Evolutionary conservation across 2,329 filamentous ascomycete species (phyloP).

Genomic region (Fusarium mexicanum): DNA sequence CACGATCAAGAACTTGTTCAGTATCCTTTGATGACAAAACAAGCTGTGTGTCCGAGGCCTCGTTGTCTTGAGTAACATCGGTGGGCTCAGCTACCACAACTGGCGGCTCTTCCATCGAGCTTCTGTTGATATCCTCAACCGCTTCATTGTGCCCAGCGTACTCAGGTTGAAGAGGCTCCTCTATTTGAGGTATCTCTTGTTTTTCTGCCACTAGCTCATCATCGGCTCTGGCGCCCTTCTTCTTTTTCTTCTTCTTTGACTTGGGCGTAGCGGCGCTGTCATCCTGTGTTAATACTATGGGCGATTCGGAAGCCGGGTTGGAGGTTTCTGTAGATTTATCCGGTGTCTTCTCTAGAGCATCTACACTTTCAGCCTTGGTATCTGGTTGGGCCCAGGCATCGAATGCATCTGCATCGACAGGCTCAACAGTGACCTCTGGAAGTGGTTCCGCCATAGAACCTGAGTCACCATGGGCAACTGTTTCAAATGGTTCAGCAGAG

Average conservation of each 20-base stretch:
- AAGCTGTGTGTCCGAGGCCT: neutral
- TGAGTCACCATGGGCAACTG: neutral
- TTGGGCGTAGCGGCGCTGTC: constrained; percentile 15
- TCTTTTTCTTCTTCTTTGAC: constrained; percentile 45
- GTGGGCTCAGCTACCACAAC: neutral
- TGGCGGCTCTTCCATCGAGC: neutral
- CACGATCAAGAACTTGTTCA: neutral
- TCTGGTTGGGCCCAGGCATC: constrained; percentile 31
- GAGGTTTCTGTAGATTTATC: neutral
- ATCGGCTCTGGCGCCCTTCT: constrained; percentile 33
- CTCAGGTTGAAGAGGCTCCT: neutral
- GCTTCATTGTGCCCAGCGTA: constrained; percentile 1
- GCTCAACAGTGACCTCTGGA: neutral
- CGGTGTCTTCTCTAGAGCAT: neutral
- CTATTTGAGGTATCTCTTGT: constrained; percentile 3
- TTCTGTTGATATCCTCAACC: neutral
- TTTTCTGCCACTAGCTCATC: constrained; percentile 16
- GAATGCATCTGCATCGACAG: constrained; percentile 24
- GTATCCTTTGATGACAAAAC: neutral
- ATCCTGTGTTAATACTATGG: constrained; percentile 3
- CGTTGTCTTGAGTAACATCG: neutral
- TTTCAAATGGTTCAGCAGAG: neutral
- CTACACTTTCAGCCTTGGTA: neutral
- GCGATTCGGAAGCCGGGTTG: constrained; percentile 14
- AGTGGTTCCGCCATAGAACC: neutral